phyloP scores from a whole-genome alignment of 164 flowering plant species.

The Paratinospora sagittata region DNA sequence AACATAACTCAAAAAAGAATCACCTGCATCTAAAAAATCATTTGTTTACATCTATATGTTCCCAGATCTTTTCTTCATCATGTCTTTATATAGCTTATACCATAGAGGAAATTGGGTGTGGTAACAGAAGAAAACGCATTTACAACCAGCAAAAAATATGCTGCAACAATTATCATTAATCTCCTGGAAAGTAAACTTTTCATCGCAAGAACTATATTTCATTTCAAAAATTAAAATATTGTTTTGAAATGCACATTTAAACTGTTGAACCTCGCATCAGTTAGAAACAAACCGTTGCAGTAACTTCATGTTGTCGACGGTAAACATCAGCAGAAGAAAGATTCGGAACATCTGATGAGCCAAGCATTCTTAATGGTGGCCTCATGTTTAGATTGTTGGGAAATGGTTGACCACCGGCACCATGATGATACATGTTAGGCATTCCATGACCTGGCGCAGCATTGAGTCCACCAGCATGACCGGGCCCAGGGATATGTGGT shows the following conservation, averaged over 20 bases:
- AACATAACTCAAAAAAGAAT: too few species aligned
- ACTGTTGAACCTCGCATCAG: background rate
- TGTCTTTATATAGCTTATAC: too few species aligned
- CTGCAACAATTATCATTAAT: too few species aligned
- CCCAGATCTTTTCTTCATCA: too few species aligned
- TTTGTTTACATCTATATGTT: too few species aligned
- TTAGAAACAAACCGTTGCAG: slow-evolving; percentile 60
- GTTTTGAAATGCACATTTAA: background rate
- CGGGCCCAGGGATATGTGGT: background rate
- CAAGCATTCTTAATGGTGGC: slow-evolving; percentile 22
- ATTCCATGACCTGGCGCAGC: slow-evolving; percentile 31
- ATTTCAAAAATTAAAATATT: background rate
- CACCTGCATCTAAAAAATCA: too few species aligned
- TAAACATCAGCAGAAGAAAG: slow-evolving; percentile 61
- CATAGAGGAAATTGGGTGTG: background rate
- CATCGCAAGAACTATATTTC: background rate
- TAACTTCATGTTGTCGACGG: slow-evolving; percentile 75
- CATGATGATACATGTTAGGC: slow-evolving; percentile 39
- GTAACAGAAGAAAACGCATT: background rate
- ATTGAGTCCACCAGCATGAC: slow-evolving; percentile 32
- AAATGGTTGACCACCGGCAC: slow-evolving; percentile 37
- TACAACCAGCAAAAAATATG: too few species aligned
- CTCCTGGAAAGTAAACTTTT: background rate
- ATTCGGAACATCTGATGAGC: slow-evolving; percentile 37
- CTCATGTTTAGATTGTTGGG: slow-evolving; percentile 21